Conservation (phyloP, 257 asterid species). For the Solanum dulcamara region DNA sequence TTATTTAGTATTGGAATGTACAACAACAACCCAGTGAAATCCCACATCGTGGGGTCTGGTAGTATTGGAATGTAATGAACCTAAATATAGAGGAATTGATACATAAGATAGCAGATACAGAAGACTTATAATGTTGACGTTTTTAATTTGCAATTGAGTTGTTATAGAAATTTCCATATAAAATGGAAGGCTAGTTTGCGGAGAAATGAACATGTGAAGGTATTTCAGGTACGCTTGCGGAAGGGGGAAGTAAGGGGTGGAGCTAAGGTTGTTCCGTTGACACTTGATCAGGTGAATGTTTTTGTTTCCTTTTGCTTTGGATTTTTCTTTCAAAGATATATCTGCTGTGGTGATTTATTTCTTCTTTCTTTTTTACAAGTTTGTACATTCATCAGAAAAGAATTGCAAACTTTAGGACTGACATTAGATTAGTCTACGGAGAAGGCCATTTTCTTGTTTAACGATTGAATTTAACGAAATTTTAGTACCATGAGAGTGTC, state of each 20-base stretch:
- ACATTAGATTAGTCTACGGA: background rate
- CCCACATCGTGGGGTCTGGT: too few species aligned
- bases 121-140: background rate
- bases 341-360: background rate
- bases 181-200: background rate
- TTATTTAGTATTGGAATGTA: background rate
- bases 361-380: background rate
- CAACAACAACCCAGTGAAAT: too few species aligned
- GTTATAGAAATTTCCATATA: background rate
- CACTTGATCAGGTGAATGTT: conserved; percentile 75
- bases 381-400: background rate
- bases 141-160: background rate
- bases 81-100: background rate
- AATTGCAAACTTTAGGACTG: background rate
- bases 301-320: background rate
- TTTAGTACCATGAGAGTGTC: background rate
- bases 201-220: background rate
- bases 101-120: background rate
- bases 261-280: conserved; percentile 82
- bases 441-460: background rate
- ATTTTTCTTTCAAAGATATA: background rate
- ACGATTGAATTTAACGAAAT: background rate
- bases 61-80: background rate
- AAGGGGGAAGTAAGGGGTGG: conserved; percentile 70
- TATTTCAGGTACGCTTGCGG: conserved; percentile 52